Base-by-base conservation (phyloP, 306 rosid species). In the Adenanthera pavonina region DNA sequence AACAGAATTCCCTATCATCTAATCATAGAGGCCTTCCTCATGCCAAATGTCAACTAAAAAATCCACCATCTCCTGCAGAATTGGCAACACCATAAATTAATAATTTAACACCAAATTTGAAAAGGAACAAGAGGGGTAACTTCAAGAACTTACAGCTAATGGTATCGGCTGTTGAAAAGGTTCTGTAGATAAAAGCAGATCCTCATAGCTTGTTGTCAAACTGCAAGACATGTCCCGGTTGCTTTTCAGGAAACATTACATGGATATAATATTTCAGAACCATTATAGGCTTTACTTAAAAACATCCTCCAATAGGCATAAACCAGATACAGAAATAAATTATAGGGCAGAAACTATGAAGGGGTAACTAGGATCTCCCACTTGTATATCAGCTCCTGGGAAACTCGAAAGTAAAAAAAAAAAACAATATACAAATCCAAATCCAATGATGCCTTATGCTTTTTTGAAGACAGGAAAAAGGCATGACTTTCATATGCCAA, bases 41-140 rank as follows among this genome's bases (percentile, higher is more conserved):
- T 79, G 87, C 97, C 95, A 94, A 71, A 85, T 75, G 74, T 88
- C 89, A 74, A 90, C 90, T 75, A 92, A 85, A 84, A 88, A 89
- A 65, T 86, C 87, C 65, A 94, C 97, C 92, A 92, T 89, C 73
- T 86, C 91, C 97, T 94, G 91, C 89, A 85, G 68, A 84, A 82
- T 14, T 51, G 80, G 72, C 77, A 78, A 78, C 66, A 56, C 19
- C 52, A 66, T 59, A 67, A 80, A 77, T 66, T 51, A 56, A 13
- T 30, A 77, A 3, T 12, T 49, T 57, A 69, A 80, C 53, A 25
- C 41, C 17, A 68, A 78, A n/a, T 64, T 75, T 30, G 75, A 84
- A 67, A 80, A 60, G 33, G 41, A 66, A 74, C 30, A 25, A 36
- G 79, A 2, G 11, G 7, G n/a, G 41, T 7, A 65, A 75, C 69